A percentile compares a stretch with the other conserved stretches of the same genome.
Conservation (phyloP, 805 yeast species). For the Starmerella gropengiesseri region DNA sequence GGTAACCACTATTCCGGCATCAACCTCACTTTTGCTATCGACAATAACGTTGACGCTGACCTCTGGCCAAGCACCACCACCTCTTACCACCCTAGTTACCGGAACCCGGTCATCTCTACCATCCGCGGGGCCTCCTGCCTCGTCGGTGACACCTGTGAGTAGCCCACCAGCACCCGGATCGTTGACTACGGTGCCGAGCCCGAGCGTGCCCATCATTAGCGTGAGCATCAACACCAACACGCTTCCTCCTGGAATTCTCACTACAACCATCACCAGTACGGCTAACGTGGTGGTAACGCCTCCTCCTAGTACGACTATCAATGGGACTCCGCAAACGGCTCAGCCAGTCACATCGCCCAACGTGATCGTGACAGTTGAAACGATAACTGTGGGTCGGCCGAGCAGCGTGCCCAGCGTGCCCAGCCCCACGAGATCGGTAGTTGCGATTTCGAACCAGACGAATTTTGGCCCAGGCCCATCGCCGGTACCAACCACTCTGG, state of each 20-base stretch:
- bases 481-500: background rate
- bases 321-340: background rate
- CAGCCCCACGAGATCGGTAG: background rate
- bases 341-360: constrained; percentile 1
- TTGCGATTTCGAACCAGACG: background rate
- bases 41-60: background rate
- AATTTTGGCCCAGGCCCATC: background rate
- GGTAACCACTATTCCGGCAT: background rate
- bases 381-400: background rate
- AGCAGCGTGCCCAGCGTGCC: background rate
- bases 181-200: constrained; percentile 19
- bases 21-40: too few species aligned
- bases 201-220: constrained; percentile 1
- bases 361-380: background rate
- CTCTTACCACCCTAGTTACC: too few species aligned
- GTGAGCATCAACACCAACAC: constrained; percentile 1
- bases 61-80: too few species aligned
- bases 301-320: constrained; percentile 2
- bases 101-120: too few species aligned
- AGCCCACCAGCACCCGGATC: too few species aligned
- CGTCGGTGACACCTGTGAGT: too few species aligned
- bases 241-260: constrained; percentile 2
- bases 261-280: background rate
- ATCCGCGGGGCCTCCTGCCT: too few species aligned
- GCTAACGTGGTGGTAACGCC: background rate